These are phyloP conservation scores for Alternaria alternata DNA, from an alignment of 2,329 filamentous ascomycete genomes.

Conservation along the genomic window DNA sequence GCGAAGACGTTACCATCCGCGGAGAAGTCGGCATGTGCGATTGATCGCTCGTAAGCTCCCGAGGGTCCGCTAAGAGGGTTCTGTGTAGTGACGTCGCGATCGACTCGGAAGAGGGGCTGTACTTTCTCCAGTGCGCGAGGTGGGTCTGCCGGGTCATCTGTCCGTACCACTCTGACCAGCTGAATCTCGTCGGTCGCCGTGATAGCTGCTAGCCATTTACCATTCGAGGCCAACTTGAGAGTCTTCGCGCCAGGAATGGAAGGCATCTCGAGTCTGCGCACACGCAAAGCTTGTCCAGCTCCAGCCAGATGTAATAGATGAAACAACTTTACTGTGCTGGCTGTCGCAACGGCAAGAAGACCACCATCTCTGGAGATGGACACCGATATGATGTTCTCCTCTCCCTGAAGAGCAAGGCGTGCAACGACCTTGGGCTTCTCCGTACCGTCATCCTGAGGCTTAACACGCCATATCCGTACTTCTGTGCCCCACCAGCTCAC, in stretches of 20 bases:
- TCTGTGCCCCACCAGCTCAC: slow-evolving; percentile 94
- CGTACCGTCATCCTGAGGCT: slow-evolving; percentile 55
- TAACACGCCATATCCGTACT: slow-evolving; percentile 80
- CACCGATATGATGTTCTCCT: slow-evolving; percentile 82
- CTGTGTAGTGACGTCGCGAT: slow-evolving; percentile 35
- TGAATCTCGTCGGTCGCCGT: slow-evolving; percentile 56
- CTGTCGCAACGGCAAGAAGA: slow-evolving; percentile 78
- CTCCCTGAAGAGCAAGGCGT: slow-evolving; percentile 60
- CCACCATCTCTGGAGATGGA: slow-evolving; percentile 75
- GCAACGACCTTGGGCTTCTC: slow-evolving; percentile 55
- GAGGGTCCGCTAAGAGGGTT: slow-evolving; percentile 68
- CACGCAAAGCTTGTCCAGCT: slow-evolving; percentile 67
- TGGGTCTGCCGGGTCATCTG: slow-evolving; percentile 50
- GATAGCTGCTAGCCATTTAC: slow-evolving; percentile 71
- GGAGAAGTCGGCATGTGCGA: slow-evolving; percentile 80
- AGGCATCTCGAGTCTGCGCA: slow-evolving; percentile 75
- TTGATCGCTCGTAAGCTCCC: slow-evolving; percentile 77
- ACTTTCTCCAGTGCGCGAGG: slow-evolving; percentile 50
- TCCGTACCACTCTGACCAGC: slow-evolving; percentile 57
- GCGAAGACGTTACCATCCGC: slow-evolving; percentile 81
- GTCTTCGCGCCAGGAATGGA: slow-evolving; percentile 71
- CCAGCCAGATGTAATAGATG: slow-evolving; percentile 65
- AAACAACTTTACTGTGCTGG: slow-evolving; percentile 79
- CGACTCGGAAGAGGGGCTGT: slow-evolving; percentile 51
- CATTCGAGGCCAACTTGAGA: slow-evolving; percentile 74